phyloP scores from a whole-genome alignment of 495 filamentous ascomycete genomes.

The Aspergillus baeticus region DNA sequence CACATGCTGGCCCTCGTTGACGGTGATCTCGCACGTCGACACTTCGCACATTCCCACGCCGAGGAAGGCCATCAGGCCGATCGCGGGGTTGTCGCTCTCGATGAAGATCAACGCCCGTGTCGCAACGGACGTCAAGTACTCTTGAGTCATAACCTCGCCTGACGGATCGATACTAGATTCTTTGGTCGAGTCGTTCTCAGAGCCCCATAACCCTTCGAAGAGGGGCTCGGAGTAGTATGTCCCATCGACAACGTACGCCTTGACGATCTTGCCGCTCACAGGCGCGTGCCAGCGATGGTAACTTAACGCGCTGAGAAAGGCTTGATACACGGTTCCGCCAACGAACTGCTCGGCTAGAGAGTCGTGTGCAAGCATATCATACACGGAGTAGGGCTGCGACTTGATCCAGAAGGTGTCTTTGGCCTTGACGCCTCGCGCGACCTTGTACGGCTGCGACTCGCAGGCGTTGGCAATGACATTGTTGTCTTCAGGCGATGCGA shows the following conservation, averaged over 20 bases:
- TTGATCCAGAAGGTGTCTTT: conserved; percentile 36
- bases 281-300: conserved; percentile 74
- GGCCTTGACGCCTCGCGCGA: conserved; percentile 26
- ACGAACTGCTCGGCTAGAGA: conserved; percentile 50
- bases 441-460: conserved; percentile 52
- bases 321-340: conserved; percentile 66
- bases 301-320: conserved; percentile 60
- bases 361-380: conserved; percentile 61
- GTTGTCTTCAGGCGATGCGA: conserved; percentile 46
- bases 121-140: conserved; percentile 52
- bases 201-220: conserved; percentile 41
- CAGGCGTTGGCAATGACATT: conserved; percentile 62
- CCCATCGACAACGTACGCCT: conserved; percentile 55
- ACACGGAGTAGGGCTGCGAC: conserved; percentile 38
- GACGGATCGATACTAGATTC: conserved; percentile 44
- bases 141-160: conserved; percentile 57
- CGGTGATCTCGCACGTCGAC: conserved; percentile 63
- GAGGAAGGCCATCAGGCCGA: conserved; percentile 64
- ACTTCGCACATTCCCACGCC: conserved; percentile 69
- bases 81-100: conserved; percentile 58
- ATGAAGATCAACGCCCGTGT: conserved; percentile 67
- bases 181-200: conserved; percentile 27
- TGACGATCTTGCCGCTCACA: conserved; percentile 55
- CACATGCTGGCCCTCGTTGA: conserved; percentile 57
- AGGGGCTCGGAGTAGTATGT: conserved; percentile 69